Percentiles rank a stretch among this genome's conserved stretches.
phyloP scores from a whole-genome alignment of 768 basidiomycete genomes.

The Boletus pseudopeckii region DNA sequence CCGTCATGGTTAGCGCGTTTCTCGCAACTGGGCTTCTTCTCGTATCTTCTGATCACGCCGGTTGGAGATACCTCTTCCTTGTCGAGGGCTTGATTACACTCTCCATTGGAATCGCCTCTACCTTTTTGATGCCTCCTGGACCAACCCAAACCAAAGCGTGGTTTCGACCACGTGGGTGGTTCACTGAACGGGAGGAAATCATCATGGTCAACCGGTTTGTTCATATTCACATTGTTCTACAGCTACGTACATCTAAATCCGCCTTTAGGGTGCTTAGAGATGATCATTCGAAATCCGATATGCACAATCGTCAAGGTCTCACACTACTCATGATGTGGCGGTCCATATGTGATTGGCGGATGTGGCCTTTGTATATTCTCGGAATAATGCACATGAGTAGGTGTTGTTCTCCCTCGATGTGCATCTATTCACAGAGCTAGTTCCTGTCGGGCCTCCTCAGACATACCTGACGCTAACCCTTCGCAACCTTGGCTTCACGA shows the following conservation, averaged over 20 bases:
- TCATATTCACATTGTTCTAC: neutral
- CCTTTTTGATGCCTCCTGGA: constrained; percentile 56
- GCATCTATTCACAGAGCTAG: constrained; percentile 23
- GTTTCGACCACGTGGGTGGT: constrained; percentile 60
- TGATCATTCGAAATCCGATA: constrained; percentile 55
- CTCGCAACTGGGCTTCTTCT: constrained; percentile 59
- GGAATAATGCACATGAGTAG: constrained; percentile 42
- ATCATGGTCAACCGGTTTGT: constrained; percentile 50
- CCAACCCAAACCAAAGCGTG: constrained; percentile 55
- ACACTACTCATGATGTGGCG: constrained; percentile 46
- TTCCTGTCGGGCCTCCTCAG: constrained; percentile 58
- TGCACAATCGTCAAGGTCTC: constrained; percentile 65
- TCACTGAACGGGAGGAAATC: constrained; percentile 53
- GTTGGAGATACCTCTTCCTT: constrained; percentile 32
- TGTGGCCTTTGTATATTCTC: constrained; percentile 64
- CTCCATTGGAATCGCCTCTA: constrained; percentile 47
- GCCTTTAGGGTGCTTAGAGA: constrained; percentile 45
- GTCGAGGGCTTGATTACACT: constrained; percentile 45
- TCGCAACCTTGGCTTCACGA: constrained; percentile 59
- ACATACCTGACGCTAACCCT: constrained; percentile 63
- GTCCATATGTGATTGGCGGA: constrained; percentile 54
- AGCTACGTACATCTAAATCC: neutral
- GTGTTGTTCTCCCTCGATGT: constrained; percentile 8
- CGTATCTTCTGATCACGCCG: constrained; percentile 24
- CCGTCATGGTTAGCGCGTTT: constrained; percentile 56